A percentile compares a stretch with the other conserved stretches of the same genome.
Evolutionary conservation across 2,329 filamentous ascomycete species (phyloP).

Genomic region (Emergomyces africanus): DNA sequence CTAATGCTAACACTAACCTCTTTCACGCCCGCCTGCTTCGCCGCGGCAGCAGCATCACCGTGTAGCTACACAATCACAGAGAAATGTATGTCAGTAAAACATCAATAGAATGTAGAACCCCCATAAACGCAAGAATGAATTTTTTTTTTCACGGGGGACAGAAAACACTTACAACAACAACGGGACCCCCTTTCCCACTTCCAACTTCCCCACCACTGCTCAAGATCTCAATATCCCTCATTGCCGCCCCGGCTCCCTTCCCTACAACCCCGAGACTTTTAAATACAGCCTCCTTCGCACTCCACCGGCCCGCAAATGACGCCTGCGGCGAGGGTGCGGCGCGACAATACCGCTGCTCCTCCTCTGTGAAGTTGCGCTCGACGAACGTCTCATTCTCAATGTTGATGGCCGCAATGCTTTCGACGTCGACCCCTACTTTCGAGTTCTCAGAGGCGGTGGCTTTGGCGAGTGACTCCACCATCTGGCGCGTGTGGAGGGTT

Average conservation of each 20-base stretch:
- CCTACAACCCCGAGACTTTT: slow-evolving; percentile 84
- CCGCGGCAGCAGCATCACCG: slow-evolving; percentile 69
- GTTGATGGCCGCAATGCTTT: slow-evolving; percentile 76
- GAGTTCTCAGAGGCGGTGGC: slow-evolving; percentile 50
- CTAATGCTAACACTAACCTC: slow-evolving; percentile 87
- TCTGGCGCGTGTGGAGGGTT: slow-evolving; percentile 53
- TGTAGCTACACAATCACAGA: slow-evolving; percentile 50
- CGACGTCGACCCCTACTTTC: slow-evolving; percentile 87
- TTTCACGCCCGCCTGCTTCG: slow-evolving; percentile 78
- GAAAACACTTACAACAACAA: slow-evolving; percentile 59
- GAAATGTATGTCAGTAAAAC: slow-evolving; percentile 3
- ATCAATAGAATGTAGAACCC: neutral
- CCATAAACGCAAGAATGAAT: neutral
- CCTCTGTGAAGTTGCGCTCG: slow-evolving; percentile 80
- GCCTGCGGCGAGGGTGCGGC: slow-evolving; percentile 68
- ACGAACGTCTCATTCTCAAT: slow-evolving; percentile 90
- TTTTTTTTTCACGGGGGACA: slow-evolving; percentile 1
- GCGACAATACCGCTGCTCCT: slow-evolving; percentile 77
- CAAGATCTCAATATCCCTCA: slow-evolving; percentile 91
- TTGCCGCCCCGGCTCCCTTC: slow-evolving; percentile 73
- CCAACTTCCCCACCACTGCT: slow-evolving; percentile 52
- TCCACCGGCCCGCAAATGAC: slow-evolving; percentile 92
- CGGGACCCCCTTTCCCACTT: slow-evolving; percentile 60
- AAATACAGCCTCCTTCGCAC: slow-evolving; percentile 96
- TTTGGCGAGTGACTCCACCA: slow-evolving; percentile 65